Conservation (phyloP, 441 rosid species). For the Omphalea diandra region DNA sequence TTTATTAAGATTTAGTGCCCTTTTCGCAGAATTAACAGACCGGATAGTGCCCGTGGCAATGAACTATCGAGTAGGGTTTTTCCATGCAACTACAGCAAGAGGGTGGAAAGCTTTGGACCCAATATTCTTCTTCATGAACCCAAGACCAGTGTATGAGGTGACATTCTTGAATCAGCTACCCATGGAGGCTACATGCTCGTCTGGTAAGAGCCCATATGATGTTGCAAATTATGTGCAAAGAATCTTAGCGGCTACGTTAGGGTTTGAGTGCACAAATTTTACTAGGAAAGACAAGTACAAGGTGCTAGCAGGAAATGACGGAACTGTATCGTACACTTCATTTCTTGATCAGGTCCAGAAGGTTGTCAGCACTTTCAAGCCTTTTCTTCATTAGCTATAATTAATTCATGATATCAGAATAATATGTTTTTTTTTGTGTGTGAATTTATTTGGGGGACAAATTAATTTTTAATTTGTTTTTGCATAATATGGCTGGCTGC, state of each 20-base stretch:
- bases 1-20: slow-evolving; percentile 73
- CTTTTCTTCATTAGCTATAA: slow-evolving; percentile 38
- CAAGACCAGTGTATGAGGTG: slow-evolving; percentile 82
- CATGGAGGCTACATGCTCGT: slow-evolving; percentile 73
- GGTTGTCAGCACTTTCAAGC: slow-evolving; percentile 59
- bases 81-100: slow-evolving; percentile 90
- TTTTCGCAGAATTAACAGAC: slow-evolving; percentile 82
- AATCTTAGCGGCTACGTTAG: slow-evolving; percentile 82
- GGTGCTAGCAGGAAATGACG: slow-evolving; percentile 84
- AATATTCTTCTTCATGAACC: slow-evolving; percentile 92
- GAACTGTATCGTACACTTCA: slow-evolving; percentile 60
- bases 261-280: slow-evolving; percentile 88
- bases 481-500: slow-evolving; percentile 14
- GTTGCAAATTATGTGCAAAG: slow-evolving; percentile 91
- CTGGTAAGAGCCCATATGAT: slow-evolving; percentile 86
- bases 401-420: neutral
- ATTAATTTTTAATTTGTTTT: neutral
- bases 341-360: slow-evolving; percentile 50
- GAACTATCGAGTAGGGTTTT: slow-evolving; percentile 87
- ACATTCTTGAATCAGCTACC: slow-evolving; percentile 86
- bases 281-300: slow-evolving; percentile 87
- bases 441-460: slow-evolving; percentile 13
- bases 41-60: slow-evolving; percentile 85
- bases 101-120: slow-evolving; percentile 93
- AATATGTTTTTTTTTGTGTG: slow-evolving; percentile 6